A percentile compares a stretch with the other conserved stretches of the same genome.
Evolutionary conservation across 2,329 filamentous ascomycete species (phyloP).

Genomic region (Tolypocladium ovalisporum): DNA sequence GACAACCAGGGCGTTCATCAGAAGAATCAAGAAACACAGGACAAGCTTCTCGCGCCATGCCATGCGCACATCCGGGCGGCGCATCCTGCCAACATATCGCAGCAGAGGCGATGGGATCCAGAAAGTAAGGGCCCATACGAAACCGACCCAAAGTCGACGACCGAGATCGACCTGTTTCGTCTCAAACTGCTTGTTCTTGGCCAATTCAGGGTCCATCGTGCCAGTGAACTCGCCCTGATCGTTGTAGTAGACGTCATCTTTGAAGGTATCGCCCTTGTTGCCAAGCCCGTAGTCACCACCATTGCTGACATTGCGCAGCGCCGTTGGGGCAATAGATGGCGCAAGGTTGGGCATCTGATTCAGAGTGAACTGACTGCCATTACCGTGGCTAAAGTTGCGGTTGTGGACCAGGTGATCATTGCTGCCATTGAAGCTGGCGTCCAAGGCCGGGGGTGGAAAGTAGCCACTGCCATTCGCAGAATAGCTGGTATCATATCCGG

Average conservation of each 20-base stretch:
- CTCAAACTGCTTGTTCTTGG: conserved; percentile 65
- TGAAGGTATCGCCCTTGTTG: conserved; percentile 68
- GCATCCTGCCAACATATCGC: conserved; percentile 82
- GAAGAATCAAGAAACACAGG: conserved; percentile 65
- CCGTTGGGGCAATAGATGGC: conserved; percentile 51
- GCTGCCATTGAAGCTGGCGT: conserved; percentile 53
- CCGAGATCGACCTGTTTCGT: conserved; percentile 51
- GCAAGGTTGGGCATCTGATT: conserved; percentile 26
- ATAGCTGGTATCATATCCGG: conserved; percentile 58
- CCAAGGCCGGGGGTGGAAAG: conserved; percentile 53
- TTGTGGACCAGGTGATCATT: conserved; percentile 60
- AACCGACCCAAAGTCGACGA: conserved; percentile 66
- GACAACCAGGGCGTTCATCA: conserved; percentile 71
- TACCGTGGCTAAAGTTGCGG: conserved; percentile 45
- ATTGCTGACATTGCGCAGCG: conserved; percentile 42
- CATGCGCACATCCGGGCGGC: conserved; percentile 90
- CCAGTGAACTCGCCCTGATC: conserved; percentile 57
- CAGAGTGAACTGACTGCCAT: conserved; percentile 41
- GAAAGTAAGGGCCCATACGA: conserved; percentile 83
- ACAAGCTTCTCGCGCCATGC: conserved; percentile 95
- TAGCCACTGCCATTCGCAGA: conserved; percentile 57
- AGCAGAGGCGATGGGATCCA: conserved; percentile 88
- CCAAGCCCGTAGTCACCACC: conserved; percentile 92
- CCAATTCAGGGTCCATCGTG: conserved; percentile 66
- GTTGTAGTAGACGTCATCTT: conserved; percentile 65